A percentile compares a stretch with the other conserved stretches of the same genome.
Evolutionary conservation across 805 yeast genomes (phyloP).

Genomic region (Metschnikowia aberdeeniae): DNA sequence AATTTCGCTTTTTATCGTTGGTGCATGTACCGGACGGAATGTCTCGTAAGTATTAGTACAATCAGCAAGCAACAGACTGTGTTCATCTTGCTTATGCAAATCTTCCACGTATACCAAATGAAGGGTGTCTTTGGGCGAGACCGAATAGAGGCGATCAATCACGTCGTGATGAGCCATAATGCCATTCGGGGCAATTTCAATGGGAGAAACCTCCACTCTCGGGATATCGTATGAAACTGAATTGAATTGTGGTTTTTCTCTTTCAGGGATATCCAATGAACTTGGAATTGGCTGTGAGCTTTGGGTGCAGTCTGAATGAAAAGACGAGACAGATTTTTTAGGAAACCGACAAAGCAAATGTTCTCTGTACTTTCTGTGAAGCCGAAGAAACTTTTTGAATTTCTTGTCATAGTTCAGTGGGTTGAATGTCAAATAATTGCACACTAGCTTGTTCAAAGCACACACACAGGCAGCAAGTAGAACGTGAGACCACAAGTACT

Average conservation of each 20-base stretch:
- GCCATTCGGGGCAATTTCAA: not conserved
- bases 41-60: not conserved
- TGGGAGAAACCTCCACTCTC: not conserved
- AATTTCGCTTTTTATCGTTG: not conserved
- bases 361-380: conserved; percentile 5
- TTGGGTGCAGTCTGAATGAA: not conserved
- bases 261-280: not conserved
- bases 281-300: not conserved
- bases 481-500: conserved; percentile 3
- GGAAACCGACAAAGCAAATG: not conserved
- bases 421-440: conserved; percentile 9
- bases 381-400: conserved; percentile 8
- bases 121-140: conserved; percentile 39
- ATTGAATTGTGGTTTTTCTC: conserved; percentile 11
- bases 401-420: conserved; percentile 9
- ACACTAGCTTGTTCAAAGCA: conserved; percentile 11
- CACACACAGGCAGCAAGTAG: conserved; percentile 6
- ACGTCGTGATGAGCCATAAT: conserved; percentile 6
- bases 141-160: conserved; percentile 34
- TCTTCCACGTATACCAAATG: conserved; percentile 19
- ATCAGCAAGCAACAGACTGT: not conserved
- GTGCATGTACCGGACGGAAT: not conserved
- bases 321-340: conserved; percentile 1
- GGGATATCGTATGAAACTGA: conserved; percentile 7
- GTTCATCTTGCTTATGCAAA: not conserved